Conservation (phyloP, 208 protist genomes). For the Leishmania guyanensis region DNA sequence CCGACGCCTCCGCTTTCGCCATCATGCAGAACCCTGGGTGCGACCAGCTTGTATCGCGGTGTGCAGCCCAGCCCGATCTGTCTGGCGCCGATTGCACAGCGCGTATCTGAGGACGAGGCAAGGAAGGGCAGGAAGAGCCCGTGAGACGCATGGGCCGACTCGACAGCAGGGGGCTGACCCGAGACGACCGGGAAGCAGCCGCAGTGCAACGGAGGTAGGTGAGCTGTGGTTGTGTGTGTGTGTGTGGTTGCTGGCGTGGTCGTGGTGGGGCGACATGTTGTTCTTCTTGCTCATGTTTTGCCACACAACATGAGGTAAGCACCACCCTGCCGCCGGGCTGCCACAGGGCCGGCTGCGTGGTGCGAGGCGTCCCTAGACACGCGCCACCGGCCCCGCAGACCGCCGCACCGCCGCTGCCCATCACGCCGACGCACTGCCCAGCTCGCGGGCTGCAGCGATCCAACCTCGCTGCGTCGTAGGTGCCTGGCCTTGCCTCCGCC, state of each 20-base stretch:
- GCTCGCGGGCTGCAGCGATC: no score
- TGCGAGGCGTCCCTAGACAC: no score
- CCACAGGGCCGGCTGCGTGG: no score
- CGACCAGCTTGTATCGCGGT: background rate
- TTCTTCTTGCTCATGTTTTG: no score
- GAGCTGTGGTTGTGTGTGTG: background rate
- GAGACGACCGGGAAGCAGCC: background rate
- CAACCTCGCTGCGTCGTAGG: no score
- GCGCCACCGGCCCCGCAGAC: no score
- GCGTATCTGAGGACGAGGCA: background rate
- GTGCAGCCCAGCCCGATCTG: background rate
- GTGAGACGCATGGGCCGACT: background rate
- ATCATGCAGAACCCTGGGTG: no score
- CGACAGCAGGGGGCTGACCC: background rate
- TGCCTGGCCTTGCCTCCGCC: no score
- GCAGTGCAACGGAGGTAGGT: background rate
- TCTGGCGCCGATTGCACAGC: background rate
- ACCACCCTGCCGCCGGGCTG: conserved; percentile 1
- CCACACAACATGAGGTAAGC: no score
- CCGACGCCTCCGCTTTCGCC: background rate
- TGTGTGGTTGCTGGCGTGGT: background rate
- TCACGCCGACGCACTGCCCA: no score
- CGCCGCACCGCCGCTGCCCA: no score
- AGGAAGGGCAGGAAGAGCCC: background rate
- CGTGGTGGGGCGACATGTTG: background rate